Evolutionary conservation across 2,329 filamentous ascomycete genomes (phyloP).

Genomic region (Albophoma yamanashiensis): DNA sequence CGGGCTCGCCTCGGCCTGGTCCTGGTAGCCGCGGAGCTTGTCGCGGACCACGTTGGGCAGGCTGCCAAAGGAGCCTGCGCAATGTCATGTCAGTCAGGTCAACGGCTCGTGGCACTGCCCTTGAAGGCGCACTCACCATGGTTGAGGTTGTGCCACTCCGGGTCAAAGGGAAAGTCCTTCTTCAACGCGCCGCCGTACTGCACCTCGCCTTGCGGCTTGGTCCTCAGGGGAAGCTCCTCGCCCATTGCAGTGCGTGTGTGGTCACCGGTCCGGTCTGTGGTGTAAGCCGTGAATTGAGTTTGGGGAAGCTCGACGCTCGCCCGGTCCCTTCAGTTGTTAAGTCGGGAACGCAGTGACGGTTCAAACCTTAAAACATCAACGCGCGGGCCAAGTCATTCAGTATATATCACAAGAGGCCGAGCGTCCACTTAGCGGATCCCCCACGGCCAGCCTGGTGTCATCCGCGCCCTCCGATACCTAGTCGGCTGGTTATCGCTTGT

Average conservation of each 20-base stretch:
- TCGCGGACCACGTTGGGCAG: constrained; percentile 53
- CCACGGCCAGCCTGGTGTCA: not conserved
- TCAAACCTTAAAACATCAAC: not conserved
- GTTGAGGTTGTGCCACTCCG: constrained; percentile 63
- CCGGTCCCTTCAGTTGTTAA: not conserved
- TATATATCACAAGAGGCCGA: not conserved
- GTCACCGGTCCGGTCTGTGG: not conserved
- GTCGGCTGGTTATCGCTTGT: not conserved
- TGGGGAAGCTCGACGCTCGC: not conserved
- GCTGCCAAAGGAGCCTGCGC: constrained; percentile 65
- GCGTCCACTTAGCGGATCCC: not conserved
- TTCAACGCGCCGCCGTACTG: constrained; percentile 31
- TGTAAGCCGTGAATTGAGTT: not conserved
- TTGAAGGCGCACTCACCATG: constrained; percentile 47
- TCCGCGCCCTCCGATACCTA: not conserved
- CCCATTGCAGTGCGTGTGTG: constrained; percentile 1
- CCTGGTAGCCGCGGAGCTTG: constrained; percentile 53
- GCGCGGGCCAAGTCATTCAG: not conserved
- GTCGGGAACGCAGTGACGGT: not conserved
- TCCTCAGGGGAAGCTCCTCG: not conserved
- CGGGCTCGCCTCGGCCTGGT: constrained; percentile 54
- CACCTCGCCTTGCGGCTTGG: not conserved
- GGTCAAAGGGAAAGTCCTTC: constrained; percentile 59
- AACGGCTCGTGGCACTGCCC: too few species aligned
- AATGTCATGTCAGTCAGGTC: not conserved